Evolutionary conservation across 257 asterid genomes (phyloP).

Genomic region (Solanum dulcamara): DNA sequence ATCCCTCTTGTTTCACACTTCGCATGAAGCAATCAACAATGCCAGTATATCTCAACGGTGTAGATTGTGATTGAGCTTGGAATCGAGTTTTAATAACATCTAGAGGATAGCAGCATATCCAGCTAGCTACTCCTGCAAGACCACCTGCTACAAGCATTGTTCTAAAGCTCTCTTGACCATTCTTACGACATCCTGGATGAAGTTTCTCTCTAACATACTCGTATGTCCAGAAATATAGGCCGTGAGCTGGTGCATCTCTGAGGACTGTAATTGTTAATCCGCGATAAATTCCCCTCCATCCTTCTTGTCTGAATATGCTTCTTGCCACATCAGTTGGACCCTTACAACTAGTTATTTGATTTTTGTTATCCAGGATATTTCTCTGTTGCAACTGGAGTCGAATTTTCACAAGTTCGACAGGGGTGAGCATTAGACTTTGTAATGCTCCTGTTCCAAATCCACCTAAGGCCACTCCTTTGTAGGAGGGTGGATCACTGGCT

Average conservation of each 20-base stretch:
- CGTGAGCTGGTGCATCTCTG: slow-evolving; percentile 75
- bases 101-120: slow-evolving; percentile 63
- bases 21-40: slow-evolving; percentile 39
- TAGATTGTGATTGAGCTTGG: slow-evolving; percentile 37
- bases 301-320: slow-evolving; percentile 35
- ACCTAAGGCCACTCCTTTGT: slow-evolving; percentile 46
- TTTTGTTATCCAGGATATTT: neutral
- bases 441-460: slow-evolving; percentile 64
- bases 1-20: slow-evolving; percentile 51
- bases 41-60: slow-evolving; percentile 28
- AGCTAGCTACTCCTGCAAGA: slow-evolving; percentile 64
- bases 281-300: slow-evolving; percentile 53
- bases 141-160: slow-evolving; percentile 85
- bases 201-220: slow-evolving; percentile 55
- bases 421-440: slow-evolving; percentile 66
- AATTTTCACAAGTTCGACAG: slow-evolving; percentile 72
- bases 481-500: slow-evolving; percentile 46
- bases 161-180: slow-evolving; percentile 31
- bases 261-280: slow-evolving; percentile 58
- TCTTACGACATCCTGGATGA: slow-evolving; percentile 61
- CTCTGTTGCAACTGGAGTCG: slow-evolving; percentile 50
- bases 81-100: slow-evolving; percentile 69
- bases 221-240: slow-evolving; percentile 63
- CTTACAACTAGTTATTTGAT: slow-evolving; percentile 3
- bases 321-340: slow-evolving; percentile 48